Base-by-base conservation (phyloP, 2,329 filamentous ascomycete genomes). In the Venturia nashicola region DNA sequence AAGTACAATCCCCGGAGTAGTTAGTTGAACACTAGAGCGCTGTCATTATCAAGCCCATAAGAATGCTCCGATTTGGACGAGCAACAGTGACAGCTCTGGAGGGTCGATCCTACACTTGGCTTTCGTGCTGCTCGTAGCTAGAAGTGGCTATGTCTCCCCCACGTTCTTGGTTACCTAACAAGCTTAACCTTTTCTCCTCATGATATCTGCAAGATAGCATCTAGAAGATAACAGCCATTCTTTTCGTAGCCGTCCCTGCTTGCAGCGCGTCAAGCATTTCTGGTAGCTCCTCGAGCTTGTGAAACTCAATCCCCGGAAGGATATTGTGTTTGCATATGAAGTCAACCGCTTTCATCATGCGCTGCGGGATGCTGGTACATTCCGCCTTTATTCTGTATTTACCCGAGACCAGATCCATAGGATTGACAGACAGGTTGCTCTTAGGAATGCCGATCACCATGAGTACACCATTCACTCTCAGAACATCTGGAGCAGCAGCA, bases 381-480 rank as follows among this genome's bases (percentile, higher is more conserved):
- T 77, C 76, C 11, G 73, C 74, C 67, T 76, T 77, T 67, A 78
- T 72, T 42, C 72, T 71, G 67, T 76, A 78, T 36, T 68, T 69
- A 0, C 75, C 74, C n/a, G 75, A 72, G 0, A 74, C 72, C 34
- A 78, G 69, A 44, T 77, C 76, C 67, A 77, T 74, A 1, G 73
- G 73, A 23, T 70, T 73, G 60, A 76, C 69, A 59, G 72, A 70
- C 12, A 79, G 64, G 5, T 72, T 69, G 61, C 76, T 72, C 1
- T 71, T 68, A 5, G 76, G 71, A 59, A 79, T 74, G 4, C 77
- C 76, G 59, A 78, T 73, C 6, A 78, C 70, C 77, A 79, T 77
- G 57, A 79, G 66, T 5, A 76, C 69, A 9, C 77, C 76, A 9
- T 74, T 73, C 3, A 75, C 68, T 44, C 73, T 68, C 27, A 79